Percentiles rank a stretch among this genome's conserved stretches.
These are phyloP conservation scores for Aureobasidium leucospermi DNA, from an alignment of 2,329 filamentous ascomycete species.

Conservation along the genomic window DNA sequence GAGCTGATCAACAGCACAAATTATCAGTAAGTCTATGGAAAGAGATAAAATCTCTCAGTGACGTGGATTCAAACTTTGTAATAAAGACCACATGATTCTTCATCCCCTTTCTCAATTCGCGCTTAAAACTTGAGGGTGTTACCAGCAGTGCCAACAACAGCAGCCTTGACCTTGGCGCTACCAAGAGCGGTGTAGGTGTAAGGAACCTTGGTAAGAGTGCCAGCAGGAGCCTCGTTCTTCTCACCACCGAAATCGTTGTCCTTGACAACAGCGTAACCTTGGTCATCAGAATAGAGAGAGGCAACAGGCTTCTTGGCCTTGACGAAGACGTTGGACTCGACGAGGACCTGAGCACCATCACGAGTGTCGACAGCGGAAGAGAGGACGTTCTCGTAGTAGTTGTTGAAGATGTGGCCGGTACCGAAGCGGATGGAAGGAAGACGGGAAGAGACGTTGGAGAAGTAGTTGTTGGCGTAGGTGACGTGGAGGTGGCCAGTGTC, in stretches of 20 bases:
- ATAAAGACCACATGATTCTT: too few species aligned
- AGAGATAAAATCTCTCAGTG: too few species aligned
- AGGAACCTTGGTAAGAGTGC: conserved; percentile 28
- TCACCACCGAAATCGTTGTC: conserved; percentile 35
- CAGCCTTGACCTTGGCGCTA: conserved; percentile 29
- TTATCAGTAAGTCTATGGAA: too few species aligned
- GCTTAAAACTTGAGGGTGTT: conserved; percentile 21
- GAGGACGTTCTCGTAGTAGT: conserved; percentile 28
- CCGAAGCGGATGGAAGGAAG: conserved; percentile 59
- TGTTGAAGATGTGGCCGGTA: conserved; percentile 56
- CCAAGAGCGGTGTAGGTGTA: conserved; percentile 30
- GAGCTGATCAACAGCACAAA: too few species aligned
- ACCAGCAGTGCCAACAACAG: conserved; percentile 34
- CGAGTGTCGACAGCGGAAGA: conserved; percentile 36
- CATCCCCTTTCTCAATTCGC: neutral
- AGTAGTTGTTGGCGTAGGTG: conserved; percentile 62
- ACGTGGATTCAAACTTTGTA: too few species aligned
- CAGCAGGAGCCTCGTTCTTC: conserved; percentile 26
- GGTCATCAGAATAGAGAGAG: conserved; percentile 24
- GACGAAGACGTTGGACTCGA: conserved; percentile 35
- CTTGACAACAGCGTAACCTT: conserved; percentile 30
- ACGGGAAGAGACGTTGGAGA: conserved; percentile 57
- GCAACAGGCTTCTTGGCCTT: conserved; percentile 29
- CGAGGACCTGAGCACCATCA: conserved; percentile 35
- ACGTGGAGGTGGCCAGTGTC: conserved; percentile 57